Conservation (phyloP, 1,284 basidiomycete species). For the Lignosus rhinocerotis region DNA sequence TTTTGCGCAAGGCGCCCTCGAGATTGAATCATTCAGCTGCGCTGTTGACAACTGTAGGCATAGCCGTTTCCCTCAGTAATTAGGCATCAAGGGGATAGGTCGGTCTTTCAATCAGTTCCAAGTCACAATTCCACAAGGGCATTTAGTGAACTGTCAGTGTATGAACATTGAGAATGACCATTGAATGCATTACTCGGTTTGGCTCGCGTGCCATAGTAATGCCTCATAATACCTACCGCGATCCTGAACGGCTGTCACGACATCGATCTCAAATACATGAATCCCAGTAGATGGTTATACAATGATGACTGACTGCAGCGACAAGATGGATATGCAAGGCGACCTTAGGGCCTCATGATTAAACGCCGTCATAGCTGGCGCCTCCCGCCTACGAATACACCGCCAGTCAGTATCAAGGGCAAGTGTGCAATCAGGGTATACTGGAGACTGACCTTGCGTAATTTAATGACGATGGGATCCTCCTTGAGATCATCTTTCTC, state of each 20-base stretch:
- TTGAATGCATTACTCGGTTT: not conserved
- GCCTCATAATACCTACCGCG: no score
- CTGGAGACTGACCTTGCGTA: slow-evolving; percentile 67
- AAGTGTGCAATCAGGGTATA: not conserved
- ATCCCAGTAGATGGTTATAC: slow-evolving; percentile 15
- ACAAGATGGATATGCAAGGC: slow-evolving; percentile 5
- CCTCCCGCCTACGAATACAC: slow-evolving; percentile 61
- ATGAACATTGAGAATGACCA: not conserved
- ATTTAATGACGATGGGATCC: slow-evolving; percentile 69
- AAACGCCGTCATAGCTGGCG: slow-evolving; percentile 81
- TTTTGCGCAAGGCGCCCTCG: no score
- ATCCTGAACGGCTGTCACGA: no score
- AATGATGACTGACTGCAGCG: slow-evolving; percentile 16
- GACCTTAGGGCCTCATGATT: slow-evolving; percentile 20
- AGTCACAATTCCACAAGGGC: no score
- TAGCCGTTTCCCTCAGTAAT: no score
- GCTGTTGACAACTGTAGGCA: no score
- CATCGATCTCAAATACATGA: not conserved
- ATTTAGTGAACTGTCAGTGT: not conserved
- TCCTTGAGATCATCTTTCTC: slow-evolving; percentile 82
- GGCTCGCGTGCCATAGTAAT: not conserved
- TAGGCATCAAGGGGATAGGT: no score
- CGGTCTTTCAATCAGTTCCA: no score
- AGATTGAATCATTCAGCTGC: no score
- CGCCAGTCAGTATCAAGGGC: not conserved